Base-by-base conservation (phyloP, 768 basidiomycete genomes). In the Suillus subalutaceus region DNA sequence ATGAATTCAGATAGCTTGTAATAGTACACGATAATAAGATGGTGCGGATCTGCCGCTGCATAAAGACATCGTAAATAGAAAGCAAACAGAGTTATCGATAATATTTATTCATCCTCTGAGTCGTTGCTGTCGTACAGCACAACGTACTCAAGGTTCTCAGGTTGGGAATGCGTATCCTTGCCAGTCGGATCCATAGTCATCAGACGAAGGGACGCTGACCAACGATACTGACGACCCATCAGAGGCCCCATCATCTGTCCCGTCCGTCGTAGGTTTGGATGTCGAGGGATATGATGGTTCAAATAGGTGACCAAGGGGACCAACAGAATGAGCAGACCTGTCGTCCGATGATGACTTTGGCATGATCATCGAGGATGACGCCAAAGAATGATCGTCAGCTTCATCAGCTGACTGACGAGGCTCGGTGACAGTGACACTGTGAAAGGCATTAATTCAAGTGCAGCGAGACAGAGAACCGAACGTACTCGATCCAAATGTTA, bases 401-500 rank as follows among this genome's bases (percentile, higher is more conserved):
- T 76, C 75, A 48, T 80, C 72, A 7, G 70, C 62, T 40, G 68
- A 68, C 65, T 75, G 74, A 38, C 82, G 79, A 20, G 59, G 59
- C 71, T 91, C 89, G 16, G 80, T 81, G n/a, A 93, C 91, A 63
- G 82, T 85, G 73, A 93, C 88, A 65, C 91, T 92, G 64, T 12
- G 37, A 61, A 55, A 67, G 61, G 35, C 6, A 3, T 73, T 8
- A 66, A 61, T 52, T 52, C 50, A 32, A 46, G 56, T 23, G 48
- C 37, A 67, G 12, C 23, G 41, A 15, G 15, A 55, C 5, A n/a
- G 48, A n/a, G 26, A 63, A 52, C 32, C 65, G 3, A 16, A 80
- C 90, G 75, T 66, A 92, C 92, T 93, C 91, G 32, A 91, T 86
- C 91, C 92, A 93, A 23, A 94, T 81, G 65, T 84, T 89, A 41